These are phyloP conservation scores for Fusarium luffae DNA, from an alignment of 2,329 filamentous ascomycete genomes.

Conservation along the genomic window DNA sequence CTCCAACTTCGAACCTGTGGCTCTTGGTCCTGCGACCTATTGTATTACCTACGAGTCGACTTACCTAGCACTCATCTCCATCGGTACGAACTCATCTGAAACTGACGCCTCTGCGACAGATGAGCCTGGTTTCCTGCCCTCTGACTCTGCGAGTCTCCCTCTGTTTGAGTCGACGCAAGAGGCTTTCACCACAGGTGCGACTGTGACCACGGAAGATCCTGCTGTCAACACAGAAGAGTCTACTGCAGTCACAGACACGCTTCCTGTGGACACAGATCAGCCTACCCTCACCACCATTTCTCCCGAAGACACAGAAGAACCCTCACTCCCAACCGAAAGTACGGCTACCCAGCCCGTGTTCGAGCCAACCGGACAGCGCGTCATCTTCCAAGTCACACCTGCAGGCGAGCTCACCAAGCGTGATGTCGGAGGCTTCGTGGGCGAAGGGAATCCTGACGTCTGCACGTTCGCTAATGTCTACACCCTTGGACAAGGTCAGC, in stretches of 20 bases:
- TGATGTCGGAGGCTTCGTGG: constrained; percentile 1
- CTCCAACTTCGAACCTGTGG: not conserved
- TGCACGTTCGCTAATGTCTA: not conserved
- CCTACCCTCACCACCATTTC: not conserved
- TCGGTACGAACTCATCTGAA: not conserved
- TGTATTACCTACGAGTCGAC: constrained; percentile 1
- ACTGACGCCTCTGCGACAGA: too few species aligned
- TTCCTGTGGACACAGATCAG: not conserved
- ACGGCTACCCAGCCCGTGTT: not conserved
- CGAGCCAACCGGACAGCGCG: not conserved
- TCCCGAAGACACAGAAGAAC: not conserved
- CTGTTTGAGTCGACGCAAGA: not conserved
- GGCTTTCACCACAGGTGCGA: not conserved
- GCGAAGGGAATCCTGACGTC: not conserved
- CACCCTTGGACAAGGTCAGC: not conserved
- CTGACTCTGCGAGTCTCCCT: not conserved
- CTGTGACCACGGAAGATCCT: not conserved
- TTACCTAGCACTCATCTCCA: not conserved
- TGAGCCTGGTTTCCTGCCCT: fast-evolving
- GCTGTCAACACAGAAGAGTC: not conserved
- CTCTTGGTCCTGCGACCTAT: not conserved
- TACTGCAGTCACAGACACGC: not conserved
- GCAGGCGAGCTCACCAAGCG: not conserved
- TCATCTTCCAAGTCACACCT: not conserved
- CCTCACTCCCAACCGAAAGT: not conserved